Evolutionary conservation across 371 early-diverging fungal species (phyloP), one percentile per base, ranked within the genome.

Genomic region (Rhizopus sp.): DNA sequence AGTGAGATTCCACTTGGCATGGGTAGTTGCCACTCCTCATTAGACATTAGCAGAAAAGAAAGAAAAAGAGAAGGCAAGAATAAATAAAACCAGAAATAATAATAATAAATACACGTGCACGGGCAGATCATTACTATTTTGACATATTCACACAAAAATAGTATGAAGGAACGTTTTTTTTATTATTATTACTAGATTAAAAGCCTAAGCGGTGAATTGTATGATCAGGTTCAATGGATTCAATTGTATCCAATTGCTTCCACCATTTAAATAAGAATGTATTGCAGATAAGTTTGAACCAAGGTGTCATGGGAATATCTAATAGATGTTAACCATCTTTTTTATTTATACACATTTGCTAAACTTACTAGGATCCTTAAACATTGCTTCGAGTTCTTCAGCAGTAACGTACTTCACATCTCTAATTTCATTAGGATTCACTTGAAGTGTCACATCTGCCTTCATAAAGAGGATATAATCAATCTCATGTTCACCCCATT

Each of bases 401-500:
- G 83, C 76, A 42, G 87, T 86, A n/a, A 97, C 93, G 70, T 90
- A 97, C 53, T 73, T 66, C 33, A 79, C 61, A 57, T 84, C 83
- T 52, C 86, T 82, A 63, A 96, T 93, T 75, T 97, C 97, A 76
- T 97, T 96, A 23, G 82, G 80, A 69, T 84, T 92, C 31, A 87
- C 70, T 16, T 80, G 61, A 50, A 88, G 53, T 55, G 82, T 75
- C 31, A 94, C 82, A 53, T 88, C 73, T 5, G 88, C 90, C 68
- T 87, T 81, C 57, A 88, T 81, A 52, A 97, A 87, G 59, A 97
- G 78, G 59, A 97, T 93, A 68, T 95, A 95, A 65, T 96, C 97
- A 53, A 97, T 88, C 74, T 96, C 97, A 67, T 96, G 95, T 77
- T 98, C 98, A 23, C 97, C 97, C 98, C 98, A 98, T 55, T 88